Evolutionary conservation across 495 filamentous ascomycete species (phyloP).

Genomic region (Penicillium mononematosum): DNA sequence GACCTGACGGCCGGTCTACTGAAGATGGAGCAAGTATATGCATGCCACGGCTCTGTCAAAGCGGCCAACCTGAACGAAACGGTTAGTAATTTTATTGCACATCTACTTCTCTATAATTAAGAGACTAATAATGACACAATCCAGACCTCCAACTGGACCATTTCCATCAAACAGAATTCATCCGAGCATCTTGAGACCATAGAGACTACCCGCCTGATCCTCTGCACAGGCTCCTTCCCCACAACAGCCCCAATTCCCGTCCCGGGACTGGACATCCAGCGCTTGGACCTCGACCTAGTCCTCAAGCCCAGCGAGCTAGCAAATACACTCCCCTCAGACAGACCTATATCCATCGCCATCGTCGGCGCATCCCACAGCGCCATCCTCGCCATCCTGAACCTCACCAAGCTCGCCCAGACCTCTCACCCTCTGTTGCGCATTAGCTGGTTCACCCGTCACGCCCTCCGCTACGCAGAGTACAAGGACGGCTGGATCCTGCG

Average conservation of each 20-base stretch:
- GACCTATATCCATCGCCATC: constrained; percentile 48
- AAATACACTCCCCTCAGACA: constrained; percentile 35
- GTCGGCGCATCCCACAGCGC: constrained; percentile 63
- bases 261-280: constrained; percentile 27
- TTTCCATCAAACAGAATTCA: constrained; percentile 37
- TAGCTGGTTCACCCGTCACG: constrained; percentile 61
- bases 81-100: constrained; percentile 20
- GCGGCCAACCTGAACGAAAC: constrained; percentile 37
- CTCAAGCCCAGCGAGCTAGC: constrained; percentile 55
- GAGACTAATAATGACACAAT: constrained; percentile 13
- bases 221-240: constrained; percentile 59
- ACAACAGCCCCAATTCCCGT: constrained; percentile 43
- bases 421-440: constrained; percentile 53
- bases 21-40: constrained; percentile 44
- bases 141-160: constrained; percentile 41
- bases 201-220: constrained; percentile 45
- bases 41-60: constrained; percentile 42
- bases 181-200: constrained; percentile 33
- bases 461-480: constrained; percentile 59
- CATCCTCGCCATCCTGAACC: constrained; percentile 59
- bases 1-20: constrained; percentile 50
- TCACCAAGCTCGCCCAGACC: constrained; percentile 49
- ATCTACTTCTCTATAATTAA: not conserved
- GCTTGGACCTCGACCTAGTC: constrained; percentile 54
- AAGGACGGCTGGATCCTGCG: constrained; percentile 61